These are phyloP conservation scores for Rhododendron mucronatum DNA, from an alignment of 148 eudicot species.

Conservation along the genomic window DNA sequence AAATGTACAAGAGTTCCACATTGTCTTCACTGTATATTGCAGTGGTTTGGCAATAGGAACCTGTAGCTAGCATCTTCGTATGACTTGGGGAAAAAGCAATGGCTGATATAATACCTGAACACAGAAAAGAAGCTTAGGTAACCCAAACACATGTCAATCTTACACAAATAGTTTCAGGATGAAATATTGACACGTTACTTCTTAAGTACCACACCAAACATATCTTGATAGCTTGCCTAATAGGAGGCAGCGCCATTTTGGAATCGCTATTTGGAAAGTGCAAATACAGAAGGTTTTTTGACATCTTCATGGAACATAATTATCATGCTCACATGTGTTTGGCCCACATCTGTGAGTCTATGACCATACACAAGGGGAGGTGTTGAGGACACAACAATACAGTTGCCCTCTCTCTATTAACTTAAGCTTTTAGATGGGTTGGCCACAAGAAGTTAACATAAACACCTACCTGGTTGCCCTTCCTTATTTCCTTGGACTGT, in stretches of 20 bases:
- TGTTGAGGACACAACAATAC: background rate
- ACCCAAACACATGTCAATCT: background rate
- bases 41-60: slow-evolving; percentile 82
- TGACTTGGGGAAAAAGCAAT: slow-evolving; percentile 79
- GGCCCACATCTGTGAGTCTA: background rate
- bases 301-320: background rate
- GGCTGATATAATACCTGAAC: slow-evolving; percentile 83
- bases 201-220: background rate
- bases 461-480: slow-evolving; percentile 84
- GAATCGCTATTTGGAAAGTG: background rate
- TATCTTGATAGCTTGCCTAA: background rate
- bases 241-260: background rate
- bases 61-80: slow-evolving; percentile 87
- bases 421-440: background rate
- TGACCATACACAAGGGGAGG: background rate
- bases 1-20: slow-evolving; percentile 81
- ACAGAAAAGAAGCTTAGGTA: slow-evolving; percentile 11
- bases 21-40: slow-evolving; percentile 89
- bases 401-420: background rate
- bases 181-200: background rate
- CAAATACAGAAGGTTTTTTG: background rate
- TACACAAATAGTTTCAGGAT: background rate
- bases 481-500: slow-evolving; percentile 81
- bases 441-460: background rate
- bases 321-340: background rate